A percentile compares a stretch with the other conserved stretches of the same genome.
These are phyloP conservation scores for Podaxis rugospora DNA, from an alignment of 768 basidiomycete species.

Conservation along the genomic window DNA sequence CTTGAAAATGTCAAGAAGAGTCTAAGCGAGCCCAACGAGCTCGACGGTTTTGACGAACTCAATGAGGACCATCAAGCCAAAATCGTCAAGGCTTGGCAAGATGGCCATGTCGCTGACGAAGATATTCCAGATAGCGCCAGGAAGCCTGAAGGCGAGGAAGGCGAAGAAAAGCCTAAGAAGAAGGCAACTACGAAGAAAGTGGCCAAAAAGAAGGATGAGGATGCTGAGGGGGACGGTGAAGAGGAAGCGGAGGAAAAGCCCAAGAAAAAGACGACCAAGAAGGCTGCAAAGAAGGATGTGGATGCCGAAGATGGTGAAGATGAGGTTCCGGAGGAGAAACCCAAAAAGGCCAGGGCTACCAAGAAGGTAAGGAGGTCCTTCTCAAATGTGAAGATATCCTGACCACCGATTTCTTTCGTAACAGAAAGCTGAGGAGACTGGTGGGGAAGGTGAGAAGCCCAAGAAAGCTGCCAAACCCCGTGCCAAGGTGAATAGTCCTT, in stretches of 20 bases:
- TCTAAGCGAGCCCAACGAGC: conserved; percentile 54
- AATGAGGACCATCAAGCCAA: conserved; percentile 64
- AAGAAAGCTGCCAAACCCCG: conserved; percentile 29
- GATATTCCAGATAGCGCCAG: conserved; percentile 76
- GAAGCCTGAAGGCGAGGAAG: conserved; percentile 48
- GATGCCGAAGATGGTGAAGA: conserved; percentile 22
- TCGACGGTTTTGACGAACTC: conserved; percentile 85
- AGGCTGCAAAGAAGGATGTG: conserved; percentile 21
- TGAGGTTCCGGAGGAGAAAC: conserved; percentile 39
- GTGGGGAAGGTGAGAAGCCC: conserved; percentile 20
- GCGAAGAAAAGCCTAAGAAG: conserved; percentile 48
- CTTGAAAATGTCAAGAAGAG: conserved; percentile 65
- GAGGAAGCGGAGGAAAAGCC: conserved; percentile 35
- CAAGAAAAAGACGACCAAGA: conserved; percentile 35
- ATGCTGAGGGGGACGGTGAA: conserved; percentile 17
- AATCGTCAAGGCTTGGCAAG: conserved; percentile 68
- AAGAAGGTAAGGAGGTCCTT: conserved; percentile 23
- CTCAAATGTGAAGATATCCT: neutral
- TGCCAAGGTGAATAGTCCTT: conserved; percentile 15
- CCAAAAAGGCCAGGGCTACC: conserved; percentile 39
- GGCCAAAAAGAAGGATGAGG: conserved; percentile 24
- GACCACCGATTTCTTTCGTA: neutral
- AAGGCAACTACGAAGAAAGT: conserved; percentile 25
- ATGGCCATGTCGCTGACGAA: conserved; percentile 74
- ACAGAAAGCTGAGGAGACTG: conserved; percentile 17